Conservation (phyloP, 139 green algal genomes). For the Chlorella vulgaris region DNA sequence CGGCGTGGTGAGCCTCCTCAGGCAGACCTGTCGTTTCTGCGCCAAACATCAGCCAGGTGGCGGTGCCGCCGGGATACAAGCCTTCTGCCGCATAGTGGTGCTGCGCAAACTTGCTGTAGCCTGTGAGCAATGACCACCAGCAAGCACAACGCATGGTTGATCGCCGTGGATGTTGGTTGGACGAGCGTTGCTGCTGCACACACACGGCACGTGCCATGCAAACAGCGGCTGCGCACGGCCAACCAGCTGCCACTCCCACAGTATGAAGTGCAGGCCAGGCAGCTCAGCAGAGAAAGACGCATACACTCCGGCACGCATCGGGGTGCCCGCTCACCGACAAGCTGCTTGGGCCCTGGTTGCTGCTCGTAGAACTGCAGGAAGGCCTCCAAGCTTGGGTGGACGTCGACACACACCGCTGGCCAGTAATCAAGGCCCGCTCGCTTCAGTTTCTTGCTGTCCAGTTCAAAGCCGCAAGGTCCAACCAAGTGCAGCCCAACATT, state of each 20-base stretch:
- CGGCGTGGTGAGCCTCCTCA: conserved; percentile 66
- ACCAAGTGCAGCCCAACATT: conserved; percentile 81
- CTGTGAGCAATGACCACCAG: conserved; percentile 55
- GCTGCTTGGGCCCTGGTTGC: conserved; percentile 23
- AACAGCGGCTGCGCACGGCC: too few species aligned
- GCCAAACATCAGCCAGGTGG: conserved; percentile 70
- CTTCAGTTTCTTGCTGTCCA: conserved; percentile 80
- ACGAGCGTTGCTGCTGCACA: too few species aligned
- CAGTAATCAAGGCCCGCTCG: conserved; percentile 90
- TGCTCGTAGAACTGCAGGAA: conserved; percentile 59
- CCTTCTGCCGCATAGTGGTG: conserved; percentile 64
- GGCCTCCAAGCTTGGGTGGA: conserved; percentile 74
- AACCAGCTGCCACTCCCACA: too few species aligned
- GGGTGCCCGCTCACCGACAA: conserved; percentile 10
- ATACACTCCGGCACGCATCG: too few species aligned
- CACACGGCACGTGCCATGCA: too few species aligned
- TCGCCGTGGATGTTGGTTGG: too few species aligned
- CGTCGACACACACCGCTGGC: conserved; percentile 71
- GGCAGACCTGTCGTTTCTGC: conserved; percentile 81
- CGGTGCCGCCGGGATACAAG: conserved; percentile 61
- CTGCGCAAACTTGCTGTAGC: conserved; percentile 74
- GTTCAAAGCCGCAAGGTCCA: conserved; percentile 81
- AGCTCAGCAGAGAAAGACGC: too few species aligned
- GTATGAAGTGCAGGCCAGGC: too few species aligned
- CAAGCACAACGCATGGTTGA: neutral